These are phyloP conservation scores for Amanita molliuscula DNA, from an alignment of 768 basidiomycete genomes.

Conservation along the genomic window DNA sequence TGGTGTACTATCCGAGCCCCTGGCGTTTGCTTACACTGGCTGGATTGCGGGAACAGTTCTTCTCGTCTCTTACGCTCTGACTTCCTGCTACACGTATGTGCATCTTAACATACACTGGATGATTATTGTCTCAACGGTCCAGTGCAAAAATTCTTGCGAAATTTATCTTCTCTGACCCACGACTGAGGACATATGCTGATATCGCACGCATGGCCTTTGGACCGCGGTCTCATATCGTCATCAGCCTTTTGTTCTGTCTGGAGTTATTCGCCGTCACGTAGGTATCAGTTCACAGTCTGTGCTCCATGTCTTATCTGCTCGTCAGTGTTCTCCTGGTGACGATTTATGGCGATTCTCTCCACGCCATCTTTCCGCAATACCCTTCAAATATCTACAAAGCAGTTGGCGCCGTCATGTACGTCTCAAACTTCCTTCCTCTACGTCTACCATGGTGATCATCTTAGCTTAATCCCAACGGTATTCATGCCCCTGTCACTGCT, in stretches of 20 bases:
- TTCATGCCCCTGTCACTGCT: slow-evolving; percentile 81
- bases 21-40: slow-evolving; percentile 87
- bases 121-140: background rate
- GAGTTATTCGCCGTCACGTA: slow-evolving; percentile 81
- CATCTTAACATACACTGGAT: slow-evolving; percentile 1
- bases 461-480: slow-evolving; percentile 72
- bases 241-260: slow-evolving; percentile 70
- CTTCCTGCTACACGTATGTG: slow-evolving; percentile 86
- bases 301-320: background rate
- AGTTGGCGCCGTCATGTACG: slow-evolving; percentile 59
- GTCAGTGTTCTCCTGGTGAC: slow-evolving; percentile 78
- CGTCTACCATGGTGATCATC: background rate
- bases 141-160: slow-evolving; percentile 83
- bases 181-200: slow-evolving; percentile 77
- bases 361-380: slow-evolving; percentile 58
- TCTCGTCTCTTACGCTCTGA: slow-evolving; percentile 63
- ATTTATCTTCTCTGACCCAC: slow-evolving; percentile 61
- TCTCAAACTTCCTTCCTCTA: background rate
- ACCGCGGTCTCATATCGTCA: slow-evolving; percentile 48
- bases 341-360: slow-evolving; percentile 78
- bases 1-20: slow-evolving; percentile 81
- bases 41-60: slow-evolving; percentile 75
- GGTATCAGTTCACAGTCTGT: background rate
- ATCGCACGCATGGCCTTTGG: slow-evolving; percentile 89
- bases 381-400: slow-evolving; percentile 69